Evolutionary conservation across 371 early-diverging fungal species (phyloP).

Genomic region (Dipsacomyces acuminosporus): DNA sequence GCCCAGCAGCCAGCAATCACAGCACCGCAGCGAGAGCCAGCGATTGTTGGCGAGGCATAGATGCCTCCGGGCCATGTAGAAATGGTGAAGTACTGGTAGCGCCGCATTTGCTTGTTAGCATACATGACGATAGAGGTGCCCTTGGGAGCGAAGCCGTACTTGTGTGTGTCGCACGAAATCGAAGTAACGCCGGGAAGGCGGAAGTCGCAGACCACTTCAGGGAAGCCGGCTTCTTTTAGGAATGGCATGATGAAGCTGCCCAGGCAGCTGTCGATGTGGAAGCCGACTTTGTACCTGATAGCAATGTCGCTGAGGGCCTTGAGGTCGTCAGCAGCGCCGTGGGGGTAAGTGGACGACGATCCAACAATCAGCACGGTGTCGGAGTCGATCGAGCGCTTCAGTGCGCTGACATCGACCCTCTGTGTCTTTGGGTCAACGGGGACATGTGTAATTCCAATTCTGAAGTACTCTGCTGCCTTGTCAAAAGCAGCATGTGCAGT

Average conservation of each 20-base stretch:
- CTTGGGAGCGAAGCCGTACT: conserved; percentile 96
- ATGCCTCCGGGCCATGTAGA: conserved; percentile 96
- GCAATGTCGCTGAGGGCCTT: conserved; percentile 77
- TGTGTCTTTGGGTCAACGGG: conserved; percentile 77
- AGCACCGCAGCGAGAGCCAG: conserved; percentile 89
- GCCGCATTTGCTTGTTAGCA: conserved; percentile 65
- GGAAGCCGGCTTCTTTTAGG: conserved; percentile 86
- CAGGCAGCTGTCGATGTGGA: conserved; percentile 95
- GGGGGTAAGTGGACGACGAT: conserved; percentile 89
- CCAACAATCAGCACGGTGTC: conserved; percentile 92
- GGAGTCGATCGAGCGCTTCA: conserved; percentile 73
- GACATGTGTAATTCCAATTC: conserved; percentile 76
- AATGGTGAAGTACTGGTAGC: conserved; percentile 84
- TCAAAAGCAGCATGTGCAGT: conserved; percentile 94
- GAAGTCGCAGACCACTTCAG: conserved; percentile 80
- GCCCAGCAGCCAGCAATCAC: conserved; percentile 97
- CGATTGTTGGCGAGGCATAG: conserved; percentile 90
- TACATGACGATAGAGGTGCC: conserved; percentile 97
- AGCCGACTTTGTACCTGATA: conserved; percentile 69
- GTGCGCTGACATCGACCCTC: conserved; percentile 67
- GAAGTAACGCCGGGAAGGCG: conserved; percentile 90
- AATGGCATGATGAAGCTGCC: conserved; percentile 96
- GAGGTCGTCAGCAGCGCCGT: conserved; percentile 92
- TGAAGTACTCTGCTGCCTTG: conserved; percentile 90
- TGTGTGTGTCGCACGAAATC: conserved; percentile 96